Evolutionary conservation across 192 early-diverging fungal species (phyloP).

Genomic region (Coemansia sp.): DNA sequence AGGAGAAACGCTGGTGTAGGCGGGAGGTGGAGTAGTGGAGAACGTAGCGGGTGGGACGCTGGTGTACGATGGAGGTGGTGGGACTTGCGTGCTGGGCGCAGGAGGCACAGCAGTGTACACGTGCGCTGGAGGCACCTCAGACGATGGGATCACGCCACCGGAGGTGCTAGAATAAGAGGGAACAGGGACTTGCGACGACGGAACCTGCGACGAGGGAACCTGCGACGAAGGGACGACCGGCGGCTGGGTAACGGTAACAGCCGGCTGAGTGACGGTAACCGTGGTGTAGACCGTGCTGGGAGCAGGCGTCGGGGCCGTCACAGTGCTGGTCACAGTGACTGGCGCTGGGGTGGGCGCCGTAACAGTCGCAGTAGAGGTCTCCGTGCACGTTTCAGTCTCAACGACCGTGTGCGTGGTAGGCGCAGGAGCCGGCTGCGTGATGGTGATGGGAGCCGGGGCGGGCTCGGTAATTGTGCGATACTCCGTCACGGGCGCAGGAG

Average conservation of each 20-base stretch:
- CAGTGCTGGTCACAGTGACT: constrained; percentile 25
- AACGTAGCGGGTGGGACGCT: constrained; percentile 12
- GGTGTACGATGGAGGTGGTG: constrained; percentile 13
- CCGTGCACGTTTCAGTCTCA: constrained; percentile 6
- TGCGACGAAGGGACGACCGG: background rate
- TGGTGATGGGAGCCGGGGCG: constrained; percentile 25
- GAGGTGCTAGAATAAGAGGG: background rate
- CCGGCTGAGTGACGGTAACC: constrained; percentile 32
- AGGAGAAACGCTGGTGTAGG: background rate
- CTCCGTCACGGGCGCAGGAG: constrained; percentile 30
- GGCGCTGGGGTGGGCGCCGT: constrained; percentile 33
- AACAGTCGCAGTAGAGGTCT: constrained; percentile 27
- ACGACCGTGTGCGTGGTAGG: constrained; percentile 18
- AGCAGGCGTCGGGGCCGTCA: constrained; percentile 15
- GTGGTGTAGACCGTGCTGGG: constrained; percentile 22
- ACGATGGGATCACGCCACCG: constrained; percentile 20
- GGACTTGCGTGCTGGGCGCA: constrained; percentile 3
- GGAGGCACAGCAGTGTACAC: constrained; percentile 26
- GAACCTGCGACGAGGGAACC: constrained; percentile 15
- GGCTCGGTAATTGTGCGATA: constrained; percentile 24
- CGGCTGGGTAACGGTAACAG: constrained; percentile 24
- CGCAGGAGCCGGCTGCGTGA: constrained; percentile 32
- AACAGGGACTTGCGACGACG: background rate
- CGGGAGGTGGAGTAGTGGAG: constrained; percentile 1
- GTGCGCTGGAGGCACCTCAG: constrained; percentile 20